Evolutionary conservation across 495 filamentous ascomycete genomes (phyloP), one percentile per base, ranked within the genome.

Genomic region (Tirmania nivea): DNA sequence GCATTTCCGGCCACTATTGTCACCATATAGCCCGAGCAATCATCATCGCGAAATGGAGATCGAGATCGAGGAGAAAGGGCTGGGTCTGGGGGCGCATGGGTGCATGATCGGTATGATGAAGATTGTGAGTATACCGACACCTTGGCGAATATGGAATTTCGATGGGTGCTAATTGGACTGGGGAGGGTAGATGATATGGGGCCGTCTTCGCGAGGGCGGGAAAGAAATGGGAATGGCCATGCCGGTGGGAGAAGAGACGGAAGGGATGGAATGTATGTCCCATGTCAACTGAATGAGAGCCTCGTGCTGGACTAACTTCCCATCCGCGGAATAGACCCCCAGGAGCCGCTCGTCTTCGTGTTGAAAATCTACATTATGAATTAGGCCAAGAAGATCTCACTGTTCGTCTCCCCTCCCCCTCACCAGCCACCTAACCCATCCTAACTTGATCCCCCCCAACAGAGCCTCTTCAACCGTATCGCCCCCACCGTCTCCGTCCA

Each of bases 351-450:
- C 88, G 84, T 66, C 67, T 95, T 57, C 81, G 80, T 52, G 80
- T 95, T 49, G 86, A 93, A 56, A 94, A 94, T 65, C 68, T 95
- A 50, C 89, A 95, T 68, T 95, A 93, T 68, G 89, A 95, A 45
- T 75, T 95, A 53, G 86, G 82, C 21, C 81, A 89, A 66, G 78
- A 77, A 34, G 89, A 95, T 62, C 75, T 95, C 50, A 74, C 84
- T 62, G 89, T 89, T 75, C 50, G 70, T 55, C 39, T 20, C 51
- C 14, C 20, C 34, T 45, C n/a, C 35, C n/a, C 17, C 1, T 14
- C 19, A 19, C 42, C 10, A 31, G 25, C 1, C 42, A 47, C 19
- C 14, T 12, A 36, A 50, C 42, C 12, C 0, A 19, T 34, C 36
- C 35, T 9, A 37, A 34, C 11, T n/a, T 11, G 19, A 20, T 19